phyloP scores from a whole-genome alignment of 2,329 filamentous ascomycete species.

The Leptoxyphium fumago region DNA sequence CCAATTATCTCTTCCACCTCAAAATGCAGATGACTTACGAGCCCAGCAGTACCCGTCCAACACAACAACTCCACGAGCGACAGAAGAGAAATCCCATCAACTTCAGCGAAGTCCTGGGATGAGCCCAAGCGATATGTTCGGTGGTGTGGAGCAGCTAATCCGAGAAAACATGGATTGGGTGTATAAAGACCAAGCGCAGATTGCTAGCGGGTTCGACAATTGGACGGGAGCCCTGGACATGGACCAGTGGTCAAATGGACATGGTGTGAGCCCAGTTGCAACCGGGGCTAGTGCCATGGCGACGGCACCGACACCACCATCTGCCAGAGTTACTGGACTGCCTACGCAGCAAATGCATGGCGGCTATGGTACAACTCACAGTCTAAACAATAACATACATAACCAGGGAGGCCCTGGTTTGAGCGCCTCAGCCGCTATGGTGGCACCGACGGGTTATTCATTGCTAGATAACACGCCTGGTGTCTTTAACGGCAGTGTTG shows the following conservation, averaged over 20 bases:
- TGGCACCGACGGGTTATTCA: neutral
- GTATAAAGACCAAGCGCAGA: slow-evolving; percentile 45
- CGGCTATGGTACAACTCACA: neutral
- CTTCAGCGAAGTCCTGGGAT: slow-evolving; percentile 10
- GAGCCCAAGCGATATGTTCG: slow-evolving; percentile 40
- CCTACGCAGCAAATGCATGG: neutral
- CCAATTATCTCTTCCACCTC: slow-evolving; percentile 8
- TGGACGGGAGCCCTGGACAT: slow-evolving; percentile 29
- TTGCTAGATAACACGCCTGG: neutral
- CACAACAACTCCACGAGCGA: slow-evolving; percentile 6
- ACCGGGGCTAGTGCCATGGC: neutral
- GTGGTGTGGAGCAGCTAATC: slow-evolving; percentile 44
- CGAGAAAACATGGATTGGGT: slow-evolving; percentile 48
- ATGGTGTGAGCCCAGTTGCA: neutral
- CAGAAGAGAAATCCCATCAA: slow-evolving; percentile 1
- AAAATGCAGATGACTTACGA: slow-evolving; percentile 11
- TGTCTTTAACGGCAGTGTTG: slow-evolving; percentile 4
- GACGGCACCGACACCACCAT: neutral
- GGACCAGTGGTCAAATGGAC: neutral
- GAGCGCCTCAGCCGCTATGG: neutral
- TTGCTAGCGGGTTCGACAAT: slow-evolving; percentile 48
- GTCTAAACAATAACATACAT: neutral
- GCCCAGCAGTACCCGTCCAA: slow-evolving; percentile 13
- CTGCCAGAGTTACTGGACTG: neutral
- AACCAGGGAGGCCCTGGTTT: neutral